Evolutionary conservation across 257 asterid species (phyloP).

Genomic region (Solanum tarijense): DNA sequence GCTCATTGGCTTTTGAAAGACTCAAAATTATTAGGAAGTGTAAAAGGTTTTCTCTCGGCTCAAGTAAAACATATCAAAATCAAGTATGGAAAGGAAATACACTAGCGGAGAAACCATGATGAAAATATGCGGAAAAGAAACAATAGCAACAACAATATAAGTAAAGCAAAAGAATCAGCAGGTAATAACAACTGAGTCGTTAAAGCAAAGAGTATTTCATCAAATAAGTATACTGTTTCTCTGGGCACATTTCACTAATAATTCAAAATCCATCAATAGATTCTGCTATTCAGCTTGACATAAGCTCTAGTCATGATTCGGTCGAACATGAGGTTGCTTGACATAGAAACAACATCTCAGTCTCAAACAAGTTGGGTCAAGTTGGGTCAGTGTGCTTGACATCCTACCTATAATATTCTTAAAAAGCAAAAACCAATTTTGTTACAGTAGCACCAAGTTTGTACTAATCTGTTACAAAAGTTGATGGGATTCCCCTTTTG

Average conservation of each 20-base stretch:
- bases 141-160: neutral
- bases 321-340: neutral
- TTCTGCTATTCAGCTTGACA: neutral
- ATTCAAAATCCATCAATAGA: neutral
- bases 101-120: neutral
- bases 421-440: neutral
- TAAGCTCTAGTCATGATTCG: neutral
- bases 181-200: neutral
- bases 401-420: neutral
- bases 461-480: neutral
- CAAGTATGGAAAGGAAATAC: neutral
- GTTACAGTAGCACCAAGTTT: neutral
- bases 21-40: too few relatives aligned
- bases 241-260: neutral
- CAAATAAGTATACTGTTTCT: neutral
- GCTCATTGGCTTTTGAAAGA: too few relatives aligned
- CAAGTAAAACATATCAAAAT: neutral
- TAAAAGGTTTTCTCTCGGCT: neutral
- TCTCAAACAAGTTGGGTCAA: neutral
- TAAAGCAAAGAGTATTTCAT: neutral
- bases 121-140: neutral
- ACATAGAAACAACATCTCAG: neutral
- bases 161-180: neutral
- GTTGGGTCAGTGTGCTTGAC: neutral
- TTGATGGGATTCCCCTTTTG: neutral